Evolutionary conservation across 345 rosid species (phyloP).

Genomic region (Corymbia maculata): DNA sequence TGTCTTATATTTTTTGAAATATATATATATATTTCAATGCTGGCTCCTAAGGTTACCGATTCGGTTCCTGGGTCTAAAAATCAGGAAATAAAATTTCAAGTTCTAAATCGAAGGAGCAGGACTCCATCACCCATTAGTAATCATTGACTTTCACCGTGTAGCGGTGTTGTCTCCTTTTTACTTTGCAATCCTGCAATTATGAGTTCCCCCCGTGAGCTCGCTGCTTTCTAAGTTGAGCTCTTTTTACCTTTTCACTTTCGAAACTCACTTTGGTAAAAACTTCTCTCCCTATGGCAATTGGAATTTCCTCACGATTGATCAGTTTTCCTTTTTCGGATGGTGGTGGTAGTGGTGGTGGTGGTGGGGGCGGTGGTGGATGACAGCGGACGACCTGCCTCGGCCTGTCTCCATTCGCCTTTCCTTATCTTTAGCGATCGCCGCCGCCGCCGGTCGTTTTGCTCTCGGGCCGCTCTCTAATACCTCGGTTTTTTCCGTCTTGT

Average conservation of each 20-base stretch:
- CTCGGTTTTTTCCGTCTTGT: not conserved
- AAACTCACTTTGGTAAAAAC: not conserved
- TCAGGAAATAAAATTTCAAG: not conserved
- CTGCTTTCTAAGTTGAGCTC: not conserved
- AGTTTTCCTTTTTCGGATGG: not conserved
- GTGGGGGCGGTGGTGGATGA: not conserved
- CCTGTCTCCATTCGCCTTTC: not conserved
- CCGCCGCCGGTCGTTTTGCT: not conserved
- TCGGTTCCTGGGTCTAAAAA: not conserved
- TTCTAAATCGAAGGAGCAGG: not conserved
- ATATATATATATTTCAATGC: not conserved
- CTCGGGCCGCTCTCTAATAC: not conserved
- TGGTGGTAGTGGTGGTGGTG: not conserved
- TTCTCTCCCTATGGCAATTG: not conserved
- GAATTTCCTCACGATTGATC: not conserved
- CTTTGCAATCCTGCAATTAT: not conserved
- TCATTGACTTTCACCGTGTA: not conserved
- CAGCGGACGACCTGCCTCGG: not conserved
- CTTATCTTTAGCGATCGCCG: not conserved
- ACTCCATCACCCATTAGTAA: not conserved
- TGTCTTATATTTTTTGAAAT: not conserved
- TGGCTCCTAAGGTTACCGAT: not conserved
- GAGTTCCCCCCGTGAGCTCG: not conserved
- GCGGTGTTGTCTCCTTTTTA: not conserved
- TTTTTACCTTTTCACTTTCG: not conserved